Base-by-base conservation (phyloP, 164 flowering plant genomes). In the Vitis cinerea region DNA sequence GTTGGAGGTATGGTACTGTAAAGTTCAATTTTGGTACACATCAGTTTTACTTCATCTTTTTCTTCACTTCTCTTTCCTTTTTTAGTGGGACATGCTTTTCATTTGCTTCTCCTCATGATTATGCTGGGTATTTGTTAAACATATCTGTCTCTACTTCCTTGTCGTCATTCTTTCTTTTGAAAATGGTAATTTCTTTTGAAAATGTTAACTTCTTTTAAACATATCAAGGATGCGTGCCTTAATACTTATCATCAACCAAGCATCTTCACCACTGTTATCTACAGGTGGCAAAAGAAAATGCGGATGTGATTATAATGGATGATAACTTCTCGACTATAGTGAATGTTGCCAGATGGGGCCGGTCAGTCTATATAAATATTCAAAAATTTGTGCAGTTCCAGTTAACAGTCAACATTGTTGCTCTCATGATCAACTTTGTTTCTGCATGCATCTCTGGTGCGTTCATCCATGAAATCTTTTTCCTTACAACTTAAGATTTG, bases 241-340 rank as follows among this genome's bases (percentile, higher is more conserved):
- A 19, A 19, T 19, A 19, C 4, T 37, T 31, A 23, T 61, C n/a
- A n/a, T 49, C 19, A n/a, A 49, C 16, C 23, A 50, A 49, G 15
- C 10, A 30, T 29, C 15, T 23, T 8, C 5, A 14, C n/a, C 19
- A 57, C n/a, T 64, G 37, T 9, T 9, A 30, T 49, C 29, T 7
- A 10, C 87, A 87, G 91, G 91, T 87, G 70, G 91, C 91, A 1
- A 87, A 87, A 82, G 88, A 87, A 75, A 85, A 79, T 71, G 87
- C 88, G 0, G 91, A 87, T 75, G 82, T 87, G 54, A 81, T 87
- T 53, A 81, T 87, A 57, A 71, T 87, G 84, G 88, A 87, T 68
- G 88, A 87, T 54, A 85, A 87, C 50, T 87, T 85, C 61, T 52
- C 63, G 4, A 87, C 87, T 8, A 87, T 87, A 57, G 85, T 85